Conservation (phyloP, 169 alveolate genomes). For the Eimeria sp. region DNA sequence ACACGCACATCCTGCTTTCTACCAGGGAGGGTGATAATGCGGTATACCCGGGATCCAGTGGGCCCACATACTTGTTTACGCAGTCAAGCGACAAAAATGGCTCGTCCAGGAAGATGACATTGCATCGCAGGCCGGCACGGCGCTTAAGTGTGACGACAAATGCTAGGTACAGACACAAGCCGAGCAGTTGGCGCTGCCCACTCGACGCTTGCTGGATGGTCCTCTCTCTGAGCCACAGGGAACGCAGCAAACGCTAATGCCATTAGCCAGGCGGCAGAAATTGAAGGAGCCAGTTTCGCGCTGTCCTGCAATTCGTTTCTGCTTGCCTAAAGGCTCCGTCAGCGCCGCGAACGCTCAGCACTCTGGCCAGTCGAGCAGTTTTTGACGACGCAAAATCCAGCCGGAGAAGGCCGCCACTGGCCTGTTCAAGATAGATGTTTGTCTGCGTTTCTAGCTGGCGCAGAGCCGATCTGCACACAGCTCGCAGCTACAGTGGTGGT, state of each 20-base stretch:
- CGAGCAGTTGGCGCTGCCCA: constrained; percentile 69
- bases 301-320: background rate
- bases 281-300: background rate
- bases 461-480: constrained; percentile 42
- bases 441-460: constrained; percentile 58
- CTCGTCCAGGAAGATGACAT: constrained; percentile 42
- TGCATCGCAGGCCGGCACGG: constrained; percentile 69
- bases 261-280: background rate
- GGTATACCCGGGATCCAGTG: background rate
- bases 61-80: constrained; percentile 29
- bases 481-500: background rate
- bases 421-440: constrained; percentile 39
- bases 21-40: background rate
- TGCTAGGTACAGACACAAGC: constrained; percentile 61
- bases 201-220: constrained; percentile 68
- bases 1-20: background rate
- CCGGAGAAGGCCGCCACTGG: constrained; percentile 70
- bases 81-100: constrained; percentile 54
- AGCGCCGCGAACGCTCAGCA: constrained; percentile 63
- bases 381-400: constrained; percentile 56
- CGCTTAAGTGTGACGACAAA: constrained; percentile 53
- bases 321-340: constrained; percentile 78
- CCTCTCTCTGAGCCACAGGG: constrained; percentile 43
- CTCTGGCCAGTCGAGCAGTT: constrained; percentile 48
- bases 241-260: background rate